Conservation (phyloP, 768 basidiomycete genomes). For the Rhizopogon vinicolor region DNA sequence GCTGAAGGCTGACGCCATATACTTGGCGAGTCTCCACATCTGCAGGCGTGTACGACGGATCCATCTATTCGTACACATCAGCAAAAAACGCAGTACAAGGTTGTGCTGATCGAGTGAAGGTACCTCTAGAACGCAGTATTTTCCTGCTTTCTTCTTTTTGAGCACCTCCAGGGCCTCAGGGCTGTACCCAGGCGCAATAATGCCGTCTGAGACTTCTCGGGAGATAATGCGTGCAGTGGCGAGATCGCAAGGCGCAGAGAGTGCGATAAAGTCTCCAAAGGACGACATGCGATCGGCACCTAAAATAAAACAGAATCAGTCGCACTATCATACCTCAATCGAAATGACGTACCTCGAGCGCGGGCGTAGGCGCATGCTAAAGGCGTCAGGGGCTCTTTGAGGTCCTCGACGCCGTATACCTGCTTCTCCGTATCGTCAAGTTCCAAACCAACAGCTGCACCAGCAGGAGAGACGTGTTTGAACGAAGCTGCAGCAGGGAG, state of each 20-base stretch:
- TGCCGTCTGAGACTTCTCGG: constrained; percentile 97
- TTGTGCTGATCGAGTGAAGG: neutral
- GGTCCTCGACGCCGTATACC: constrained; percentile 94
- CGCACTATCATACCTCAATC: neutral
- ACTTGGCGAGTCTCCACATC: constrained; percentile 71
- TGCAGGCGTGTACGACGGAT: no score
- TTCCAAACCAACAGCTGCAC: constrained; percentile 87
- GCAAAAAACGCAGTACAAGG: no score
- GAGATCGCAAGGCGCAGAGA: constrained; percentile 89
- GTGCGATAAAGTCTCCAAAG: constrained; percentile 97
- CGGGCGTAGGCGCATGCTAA: constrained; percentile 93
- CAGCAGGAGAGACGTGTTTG: constrained; percentile 99
- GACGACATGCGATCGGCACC: constrained; percentile 99
- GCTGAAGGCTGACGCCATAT: constrained; percentile 87
- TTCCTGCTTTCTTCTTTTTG: constrained; percentile 95
- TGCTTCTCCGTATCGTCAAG: constrained; percentile 83
- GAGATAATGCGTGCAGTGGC: constrained; percentile 86
- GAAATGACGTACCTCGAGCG: constrained; percentile 65
- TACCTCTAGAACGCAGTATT: constrained; percentile 96
- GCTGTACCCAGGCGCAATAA: constrained; percentile 93
- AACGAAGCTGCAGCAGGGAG: constrained; percentile 98
- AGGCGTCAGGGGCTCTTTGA: constrained; percentile 84
- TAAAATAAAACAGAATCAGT: constrained; percentile 21
- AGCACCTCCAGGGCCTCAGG: constrained; percentile 86
- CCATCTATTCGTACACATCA: no score